Base-by-base conservation (phyloP, 768 basidiomycete genomes). In the Serendipita vermifera region DNA sequence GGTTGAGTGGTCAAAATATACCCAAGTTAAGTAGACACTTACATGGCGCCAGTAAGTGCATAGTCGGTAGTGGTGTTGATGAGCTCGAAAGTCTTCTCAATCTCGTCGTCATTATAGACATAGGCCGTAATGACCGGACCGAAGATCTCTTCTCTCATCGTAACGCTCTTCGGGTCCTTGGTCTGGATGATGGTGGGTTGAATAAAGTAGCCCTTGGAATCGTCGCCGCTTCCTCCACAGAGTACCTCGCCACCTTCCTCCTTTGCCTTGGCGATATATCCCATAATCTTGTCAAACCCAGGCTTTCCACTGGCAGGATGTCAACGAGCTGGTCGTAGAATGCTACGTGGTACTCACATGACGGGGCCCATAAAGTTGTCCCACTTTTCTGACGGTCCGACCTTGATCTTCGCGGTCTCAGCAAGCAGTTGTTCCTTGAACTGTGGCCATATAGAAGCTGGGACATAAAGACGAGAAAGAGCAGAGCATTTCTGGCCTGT, bases 401-500 rank as follows among this genome's bases (percentile, higher is more conserved):
- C 79, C 65, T 79, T 87, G 70, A 99, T 92, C 71, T 85, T 88
- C 13, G 81, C 76, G 48, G 83, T 75, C 68, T 96, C 86, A 15
- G 68, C 66, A 60, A 91, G 68, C 43, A 96, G 71, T 65, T 78
- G 74, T 41, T 88, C 81, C 67, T 85, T 87, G 78, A 98, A 98
- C 57, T 66, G 56, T 53, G 79, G 74, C 96, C 96, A 99, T 46
- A 87, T 64, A 0, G 85, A 86, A 20, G 76, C 71, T n/a, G 96
- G 80, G 15, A 98, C 87, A 69, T 98, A 99, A 29, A 88, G 66
- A 53, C 96, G 75, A 2, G 93, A 93, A 31, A 93, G 77, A 0
- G 96, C 96, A 11, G 91, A 93, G 68, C 96, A 99, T 70, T 98
- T 99, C 68, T 99, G 96, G 53, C 90, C 86, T 85, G 59, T 20